phyloP scores from a whole-genome alignment of 2,329 filamentous ascomycete species.

The Arthrinium phaeospermum region DNA sequence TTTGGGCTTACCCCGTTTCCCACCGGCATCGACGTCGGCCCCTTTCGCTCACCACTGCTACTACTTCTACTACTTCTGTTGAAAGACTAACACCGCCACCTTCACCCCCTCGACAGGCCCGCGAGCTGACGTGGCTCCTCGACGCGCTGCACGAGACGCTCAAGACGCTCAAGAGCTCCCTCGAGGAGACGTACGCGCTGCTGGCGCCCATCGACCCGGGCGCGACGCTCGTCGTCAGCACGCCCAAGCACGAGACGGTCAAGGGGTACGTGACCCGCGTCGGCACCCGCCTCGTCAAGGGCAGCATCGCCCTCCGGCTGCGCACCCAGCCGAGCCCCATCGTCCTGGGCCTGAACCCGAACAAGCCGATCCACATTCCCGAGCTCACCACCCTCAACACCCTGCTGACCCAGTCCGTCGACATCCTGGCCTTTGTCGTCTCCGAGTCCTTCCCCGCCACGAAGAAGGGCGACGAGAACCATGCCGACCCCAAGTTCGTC shows the following conservation, averaged over 20 bases:
- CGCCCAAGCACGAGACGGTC: conserved; percentile 83
- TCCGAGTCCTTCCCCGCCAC: conserved; percentile 65
- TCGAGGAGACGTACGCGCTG: conserved; percentile 88
- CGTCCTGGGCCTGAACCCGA: conserved; percentile 54
- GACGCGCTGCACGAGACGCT: conserved; percentile 55
- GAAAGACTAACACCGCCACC: background rate
- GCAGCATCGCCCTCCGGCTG: conserved; percentile 79
- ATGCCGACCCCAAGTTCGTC: conserved; percentile 62
- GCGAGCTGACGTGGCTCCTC: conserved; percentile 62
- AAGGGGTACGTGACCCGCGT: conserved; percentile 93
- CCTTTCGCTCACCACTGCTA: background rate
- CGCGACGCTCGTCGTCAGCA: conserved; percentile 88
- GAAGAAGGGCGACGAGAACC: conserved; percentile 42
- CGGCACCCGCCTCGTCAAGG: conserved; percentile 90
- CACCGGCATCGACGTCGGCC: background rate
- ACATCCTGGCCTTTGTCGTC: conserved; percentile 79
- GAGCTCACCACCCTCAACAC: conserved; percentile 75
- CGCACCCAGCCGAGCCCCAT: conserved; percentile 63
- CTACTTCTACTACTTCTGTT: background rate
- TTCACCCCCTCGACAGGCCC: conserved; percentile 31
- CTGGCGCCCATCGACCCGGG: conserved; percentile 85
- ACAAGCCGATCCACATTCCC: conserved; percentile 63
- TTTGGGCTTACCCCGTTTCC: conserved; percentile 13
- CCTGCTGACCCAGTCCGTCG: conserved; percentile 82
- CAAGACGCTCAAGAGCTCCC: conserved; percentile 62